Conservation (phyloP, 106 monocot species). For the Dendrobium catenatum region DNA sequence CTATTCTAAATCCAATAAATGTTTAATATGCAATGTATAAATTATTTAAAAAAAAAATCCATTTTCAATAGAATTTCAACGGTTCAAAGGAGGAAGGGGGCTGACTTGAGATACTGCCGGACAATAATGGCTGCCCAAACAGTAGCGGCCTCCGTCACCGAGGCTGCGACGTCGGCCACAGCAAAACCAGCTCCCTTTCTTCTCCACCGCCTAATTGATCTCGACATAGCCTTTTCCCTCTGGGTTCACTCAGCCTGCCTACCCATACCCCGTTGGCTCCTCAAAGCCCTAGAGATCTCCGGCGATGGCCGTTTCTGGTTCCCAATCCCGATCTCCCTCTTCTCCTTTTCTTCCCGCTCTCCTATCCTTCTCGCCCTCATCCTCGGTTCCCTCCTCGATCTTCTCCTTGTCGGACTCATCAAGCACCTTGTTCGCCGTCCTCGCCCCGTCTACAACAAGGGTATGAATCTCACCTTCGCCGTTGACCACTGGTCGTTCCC, state of each 20-base stretch:
- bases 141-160: conserved; percentile 10
- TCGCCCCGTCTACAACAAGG: conserved; percentile 82
- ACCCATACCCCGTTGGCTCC: conserved; percentile 54
- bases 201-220: conserved; percentile 22
- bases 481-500: conserved; percentile 96
- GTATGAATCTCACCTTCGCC: conserved; percentile 55
- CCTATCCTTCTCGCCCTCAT: conserved; percentile 37
- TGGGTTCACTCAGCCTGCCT: conserved; percentile 45
- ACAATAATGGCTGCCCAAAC: conserved; percentile 10
- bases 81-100: too few species aligned
- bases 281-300: conserved; percentile 75
- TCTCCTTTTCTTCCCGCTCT: conserved; percentile 24
- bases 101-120: too few species aligned
- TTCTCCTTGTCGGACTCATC: conserved; percentile 66
- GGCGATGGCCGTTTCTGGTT: conserved; percentile 93
- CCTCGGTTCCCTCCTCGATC: conserved; percentile 58
- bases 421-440: conserved; percentile 81
- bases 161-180: neutral
- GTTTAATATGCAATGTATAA: too few species aligned
- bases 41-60: too few species aligned
- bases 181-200: neutral
- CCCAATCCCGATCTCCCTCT: conserved; percentile 62
- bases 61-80: too few species aligned
- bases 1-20: too few species aligned
- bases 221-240: conserved; percentile 59